Base-by-base conservation (phyloP, 441 rosid species). In the Heliophila coronopifolia region DNA sequence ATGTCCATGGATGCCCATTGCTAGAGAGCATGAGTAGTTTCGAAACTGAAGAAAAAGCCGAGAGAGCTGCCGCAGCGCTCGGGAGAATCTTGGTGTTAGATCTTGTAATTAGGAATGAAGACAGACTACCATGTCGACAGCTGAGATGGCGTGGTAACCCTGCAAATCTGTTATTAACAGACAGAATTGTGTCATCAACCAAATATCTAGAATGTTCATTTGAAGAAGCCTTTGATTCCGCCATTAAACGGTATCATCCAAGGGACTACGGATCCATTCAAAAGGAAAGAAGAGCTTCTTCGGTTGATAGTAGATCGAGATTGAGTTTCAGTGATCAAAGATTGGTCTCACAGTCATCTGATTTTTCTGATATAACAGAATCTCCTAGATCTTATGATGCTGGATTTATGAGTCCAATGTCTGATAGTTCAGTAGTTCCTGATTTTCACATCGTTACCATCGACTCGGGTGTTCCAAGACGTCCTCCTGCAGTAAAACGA, bases 101-200 rank as follows among this genome's bases (percentile, higher is more conserved):
- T 74, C 95, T 93, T 67, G 82, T 93, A 49, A 86, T 89, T 58
- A 79, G 99, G 72, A 93, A 93, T 50, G 99, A 93, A 71, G 99
- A 93, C 72, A 78, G 99, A 48, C 74, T 93, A 53, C 94, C 94
- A 61, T 93, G 96, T 66, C 97, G 81, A 50, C 78, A 89, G 53
- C 84, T 93, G 47, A 71, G 93, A 61, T 93, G 99, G 99, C 96
- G 99, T 35, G 99, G 99, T 41, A 93, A 93, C 83, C 76, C 96
- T 7, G 87, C 96, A 59, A 93, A 93, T 75, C 68, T 93, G 38
- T 72, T 93, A 71, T 61, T 81, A 69, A 80, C 99, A n/a, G 97
- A 93, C 39, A 81, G 80, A 61, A 44, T 68, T 58, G 19, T 67
- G 30, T 69, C 85, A 31, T 44, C 66, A 46, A 18, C 59, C 11